Base-by-base conservation (phyloP, 2,329 filamentous ascomycete genomes). In the Ilyonectria robusta region DNA sequence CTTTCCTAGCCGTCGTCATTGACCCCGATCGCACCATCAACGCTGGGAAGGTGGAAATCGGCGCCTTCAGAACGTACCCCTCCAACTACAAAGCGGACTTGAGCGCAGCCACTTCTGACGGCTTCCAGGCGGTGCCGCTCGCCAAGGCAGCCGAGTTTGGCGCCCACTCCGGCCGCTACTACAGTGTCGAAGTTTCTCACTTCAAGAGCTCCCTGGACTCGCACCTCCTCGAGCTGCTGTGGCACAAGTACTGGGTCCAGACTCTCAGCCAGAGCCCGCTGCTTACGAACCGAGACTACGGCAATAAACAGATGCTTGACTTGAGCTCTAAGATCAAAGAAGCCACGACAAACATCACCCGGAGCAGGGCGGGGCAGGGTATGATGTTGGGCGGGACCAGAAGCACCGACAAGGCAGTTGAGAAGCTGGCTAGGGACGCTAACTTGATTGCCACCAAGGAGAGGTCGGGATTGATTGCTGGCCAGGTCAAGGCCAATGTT, bases 231-330 rank as follows among this genome's bases (percentile, higher is more conserved):
- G 94, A 97, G 77, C 88, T 94, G 58, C 86, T 99, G 33, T 98
- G 96, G 96, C 97, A 98, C 85, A 98, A 98, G 82, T 99, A 99
- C 85, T 97, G 94, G 96, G 95, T 98, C 37, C 93, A 97, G 77
- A 99, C 96, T 6, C 88, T 99, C 21, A 97, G 94, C 35, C 94
- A 97, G 75, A 96, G 91, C 74, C 95, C 95, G 23, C 87, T 98
- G 5, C 91, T 97, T 75, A 94, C 94, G 62, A 98, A 97, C 78
- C 93, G 95, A 70, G 95, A 98, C 74, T 99, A 95, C 78, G 92
- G 92, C 59, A 97, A 92, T 76, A 96, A 95, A 81, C 95, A 98
- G 81, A 96, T 99, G 82, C 85, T 91, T 55, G 96, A 99, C 80
- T 85, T 98, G 48, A 92, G 92, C 46, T 89, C 90, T 71, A 98